Evolutionary conservation across 768 basidiomycete genomes (phyloP), one percentile per base, ranked within the genome.

Genomic region (Coprinopsis strossmayeri): DNA sequence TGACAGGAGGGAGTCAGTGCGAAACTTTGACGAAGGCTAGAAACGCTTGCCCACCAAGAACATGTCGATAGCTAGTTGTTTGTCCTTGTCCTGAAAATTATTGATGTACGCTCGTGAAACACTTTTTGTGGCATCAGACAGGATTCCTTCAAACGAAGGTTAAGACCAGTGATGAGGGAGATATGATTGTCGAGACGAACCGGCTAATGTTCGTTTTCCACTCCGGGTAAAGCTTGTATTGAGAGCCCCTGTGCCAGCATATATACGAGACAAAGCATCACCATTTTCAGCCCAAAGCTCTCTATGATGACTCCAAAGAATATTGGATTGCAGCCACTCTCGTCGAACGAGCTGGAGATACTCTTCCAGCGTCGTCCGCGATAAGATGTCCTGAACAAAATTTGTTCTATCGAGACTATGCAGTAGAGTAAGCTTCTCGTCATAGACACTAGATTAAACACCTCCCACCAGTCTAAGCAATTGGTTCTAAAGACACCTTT

Each of bases 211-310:
- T 52, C 91, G 78, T 69, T 96, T 99, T 37, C 96, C 96, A 53
- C 80, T 94, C 40, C 96, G 72, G 0, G 96, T 99, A 62, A 91
- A 94, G 57, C 89, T 92, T 3, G 96, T 98, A 59, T 99, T 99
- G 54, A 99, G 68, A 17, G 96, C 88, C 15, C 88, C 88, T 3
- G 88, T 91, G 30, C 88, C 96, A 34, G 94, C 94, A 64, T 99
- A 99, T 55, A 95, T 95, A 49, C 84, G 83, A 15, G 90, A 92
- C 32, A 99, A 64, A 0, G 90, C 88, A 61, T 96, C 93, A 11
- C 93, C 93, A 58, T 92, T 95, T 69, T 94, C 95, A 1, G 96
- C 96, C 94, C 94, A 99, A 3, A 98, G 69, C 61, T 94, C 89
- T 18, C 94, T 82, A 64, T 98, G 95, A 39, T 88, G 73, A 0